phyloP scores from a whole-genome alignment of 352 stramenopile species.

The Blastocystis sp. region DNA sequence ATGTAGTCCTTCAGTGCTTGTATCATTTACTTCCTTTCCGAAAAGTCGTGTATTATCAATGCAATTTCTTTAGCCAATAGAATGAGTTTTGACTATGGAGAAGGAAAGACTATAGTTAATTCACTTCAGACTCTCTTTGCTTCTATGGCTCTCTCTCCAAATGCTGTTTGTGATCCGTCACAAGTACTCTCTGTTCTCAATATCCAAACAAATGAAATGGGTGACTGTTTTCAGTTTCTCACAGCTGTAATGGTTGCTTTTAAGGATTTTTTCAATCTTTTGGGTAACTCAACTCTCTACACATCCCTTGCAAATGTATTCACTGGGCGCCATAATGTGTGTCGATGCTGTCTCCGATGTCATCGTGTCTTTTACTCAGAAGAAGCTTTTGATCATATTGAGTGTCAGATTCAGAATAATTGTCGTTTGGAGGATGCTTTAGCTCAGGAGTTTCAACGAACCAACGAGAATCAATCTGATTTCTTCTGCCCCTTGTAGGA shows the following conservation, averaged over 20 bases:
- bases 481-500: background rate
- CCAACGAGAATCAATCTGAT: background rate
- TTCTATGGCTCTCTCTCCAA: background rate
- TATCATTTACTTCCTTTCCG: background rate
- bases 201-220: background rate
- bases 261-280: background rate
- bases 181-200: background rate
- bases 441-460: background rate
- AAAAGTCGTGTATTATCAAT: background rate
- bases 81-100: background rate
- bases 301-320: background rate
- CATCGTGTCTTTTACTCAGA: background rate
- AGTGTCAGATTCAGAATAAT: background rate
- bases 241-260: background rate
- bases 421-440: background rate
- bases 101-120: background rate
- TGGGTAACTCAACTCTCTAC: background rate
- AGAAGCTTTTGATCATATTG: background rate
- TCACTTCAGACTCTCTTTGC: background rate
- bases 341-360: background rate
- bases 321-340: background rate
- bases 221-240: background rate
- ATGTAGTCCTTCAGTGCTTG: slow-evolving; percentile 14
- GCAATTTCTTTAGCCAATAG: background rate
- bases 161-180: background rate